Percentiles rank a stretch among this genome's conserved stretches.
Evolutionary conservation across 192 early-diverging fungal genomes (phyloP).

Genomic region (Linnemannia exigua): DNA sequence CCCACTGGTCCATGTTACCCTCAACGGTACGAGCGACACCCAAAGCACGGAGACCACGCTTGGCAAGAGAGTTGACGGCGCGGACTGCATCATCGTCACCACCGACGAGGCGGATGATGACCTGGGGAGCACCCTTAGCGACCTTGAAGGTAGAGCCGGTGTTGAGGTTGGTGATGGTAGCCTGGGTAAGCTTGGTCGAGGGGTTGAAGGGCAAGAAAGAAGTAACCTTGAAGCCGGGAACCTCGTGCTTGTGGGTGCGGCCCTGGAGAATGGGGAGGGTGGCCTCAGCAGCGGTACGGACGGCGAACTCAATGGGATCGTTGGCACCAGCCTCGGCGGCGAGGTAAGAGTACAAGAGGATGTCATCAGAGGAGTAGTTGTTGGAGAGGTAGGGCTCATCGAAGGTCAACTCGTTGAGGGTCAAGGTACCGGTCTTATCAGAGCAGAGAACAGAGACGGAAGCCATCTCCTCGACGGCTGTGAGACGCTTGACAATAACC

Average conservation of each 20-base stretch:
- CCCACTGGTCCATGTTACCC: conserved; percentile 74
- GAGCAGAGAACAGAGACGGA: conserved; percentile 85
- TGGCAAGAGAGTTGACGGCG: conserved; percentile 87
- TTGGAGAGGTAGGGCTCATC: conserved; percentile 82
- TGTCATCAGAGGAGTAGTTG: conserved; percentile 78
- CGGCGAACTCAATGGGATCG: conserved; percentile 89
- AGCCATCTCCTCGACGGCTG: conserved; percentile 91
- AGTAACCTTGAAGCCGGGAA: conserved; percentile 91
- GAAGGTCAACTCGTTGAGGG: conserved; percentile 90
- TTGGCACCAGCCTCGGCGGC: conserved; percentile 88
- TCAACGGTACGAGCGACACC: conserved; percentile 87
- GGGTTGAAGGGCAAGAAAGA: conserved; percentile 93
- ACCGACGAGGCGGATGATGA: conserved; percentile 86
- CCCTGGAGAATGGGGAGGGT: conserved; percentile 73
- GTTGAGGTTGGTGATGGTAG: conserved; percentile 77
- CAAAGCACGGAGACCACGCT: conserved; percentile 84
- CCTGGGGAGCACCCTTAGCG: conserved; percentile 96
- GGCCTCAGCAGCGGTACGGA: conserved; percentile 81
- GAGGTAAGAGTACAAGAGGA: conserved; percentile 83
- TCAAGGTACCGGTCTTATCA: conserved; percentile 89
- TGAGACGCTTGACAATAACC: conserved; percentile 92
- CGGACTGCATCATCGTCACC: conserved; percentile 85
- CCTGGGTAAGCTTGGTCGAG: conserved; percentile 87
- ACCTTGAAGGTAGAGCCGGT: conserved; percentile 85
- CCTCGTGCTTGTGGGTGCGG: conserved; percentile 73